Evolutionary conservation across 2,329 filamentous ascomycete species (phyloP).

Genomic region (Dothidotthia symphoricarpi): DNA sequence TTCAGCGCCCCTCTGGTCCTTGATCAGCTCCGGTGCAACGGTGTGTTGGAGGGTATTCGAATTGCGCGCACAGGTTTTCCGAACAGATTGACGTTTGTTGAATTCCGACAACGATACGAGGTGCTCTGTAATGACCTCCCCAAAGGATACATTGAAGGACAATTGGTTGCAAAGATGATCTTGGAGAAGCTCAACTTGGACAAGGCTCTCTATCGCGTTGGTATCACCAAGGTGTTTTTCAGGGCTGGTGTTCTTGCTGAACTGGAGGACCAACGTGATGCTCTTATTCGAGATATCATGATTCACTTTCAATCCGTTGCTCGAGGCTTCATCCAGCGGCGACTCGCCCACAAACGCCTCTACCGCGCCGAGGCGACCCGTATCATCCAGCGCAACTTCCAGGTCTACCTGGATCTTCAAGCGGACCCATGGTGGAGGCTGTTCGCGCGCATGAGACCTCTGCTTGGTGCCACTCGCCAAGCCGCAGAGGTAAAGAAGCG

Average conservation of each 20-base stretch:
- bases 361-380: constrained; percentile 93
- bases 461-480: constrained; percentile 87
- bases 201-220: constrained; percentile 82
- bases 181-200: constrained; percentile 86
- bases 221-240: constrained; percentile 97
- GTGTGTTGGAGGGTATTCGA: constrained; percentile 96
- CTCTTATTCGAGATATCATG: constrained; percentile 92
- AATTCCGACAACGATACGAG: constrained; percentile 94
- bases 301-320: constrained; percentile 88
- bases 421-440: constrained; percentile 97
- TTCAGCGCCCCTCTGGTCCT: constrained; percentile 90
- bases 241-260: constrained; percentile 92
- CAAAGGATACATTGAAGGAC: constrained; percentile 86
- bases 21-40: constrained; percentile 96
- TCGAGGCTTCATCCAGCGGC: constrained; percentile 82
- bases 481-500: constrained; percentile 92
- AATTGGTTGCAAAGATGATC: constrained; percentile 80
- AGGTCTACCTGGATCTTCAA: constrained; percentile 84
- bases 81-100: constrained; percentile 85
- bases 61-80: constrained; percentile 97
- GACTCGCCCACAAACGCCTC: constrained; percentile 85
- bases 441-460: constrained; percentile 89
- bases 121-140: constrained; percentile 86
- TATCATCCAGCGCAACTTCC: constrained; percentile 93
- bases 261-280: constrained; percentile 91